Evolutionary conservation across 495 filamentous ascomycete species (phyloP).

Genomic region (Tuber borchii): DNA sequence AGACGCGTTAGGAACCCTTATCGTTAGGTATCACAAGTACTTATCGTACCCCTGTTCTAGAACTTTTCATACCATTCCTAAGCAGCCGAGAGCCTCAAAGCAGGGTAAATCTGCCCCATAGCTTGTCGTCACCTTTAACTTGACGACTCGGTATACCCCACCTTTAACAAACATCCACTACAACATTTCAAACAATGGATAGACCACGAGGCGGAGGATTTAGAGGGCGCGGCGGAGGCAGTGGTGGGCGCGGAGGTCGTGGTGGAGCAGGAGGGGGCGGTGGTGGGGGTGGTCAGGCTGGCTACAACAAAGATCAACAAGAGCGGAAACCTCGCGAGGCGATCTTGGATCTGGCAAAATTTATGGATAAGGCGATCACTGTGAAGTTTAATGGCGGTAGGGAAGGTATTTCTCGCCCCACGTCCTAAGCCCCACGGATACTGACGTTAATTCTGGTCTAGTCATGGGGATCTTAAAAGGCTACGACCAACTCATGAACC

Average conservation of each 20-base stretch:
- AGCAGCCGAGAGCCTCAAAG: conserved; percentile 1
- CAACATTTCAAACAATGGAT: conserved; percentile 29
- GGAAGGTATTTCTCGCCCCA: conserved; percentile 58
- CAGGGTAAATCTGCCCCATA: conserved; percentile 18
- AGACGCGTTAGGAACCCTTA: background rate
- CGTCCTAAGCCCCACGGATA: background rate
- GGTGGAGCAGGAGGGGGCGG: conserved; percentile 46
- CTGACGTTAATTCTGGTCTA: conserved; percentile 41
- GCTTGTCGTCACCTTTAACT: conserved; percentile 9
- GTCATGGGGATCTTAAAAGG: conserved; percentile 86
- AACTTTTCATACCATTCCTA: background rate
- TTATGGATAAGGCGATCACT: conserved; percentile 88
- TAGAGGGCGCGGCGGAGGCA: conserved; percentile 46
- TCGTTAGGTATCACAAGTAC: conserved; percentile 2
- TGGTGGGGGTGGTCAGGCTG: conserved; percentile 46
- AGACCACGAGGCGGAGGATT: conserved; percentile 36
- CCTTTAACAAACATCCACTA: conserved; percentile 18
- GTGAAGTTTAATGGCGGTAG: conserved; percentile 96
- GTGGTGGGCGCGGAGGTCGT: conserved; percentile 44
- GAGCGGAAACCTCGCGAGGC: conserved; percentile 95
- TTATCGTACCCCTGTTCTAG: background rate
- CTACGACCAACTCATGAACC: conserved; percentile 94
- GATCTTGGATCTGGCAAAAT: conserved; percentile 88
- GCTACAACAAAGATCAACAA: conserved; percentile 44
- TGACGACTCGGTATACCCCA: conserved; percentile 26